phyloP scores from a whole-genome alignment of 257 asterid species.

The Misopates orontium region DNA sequence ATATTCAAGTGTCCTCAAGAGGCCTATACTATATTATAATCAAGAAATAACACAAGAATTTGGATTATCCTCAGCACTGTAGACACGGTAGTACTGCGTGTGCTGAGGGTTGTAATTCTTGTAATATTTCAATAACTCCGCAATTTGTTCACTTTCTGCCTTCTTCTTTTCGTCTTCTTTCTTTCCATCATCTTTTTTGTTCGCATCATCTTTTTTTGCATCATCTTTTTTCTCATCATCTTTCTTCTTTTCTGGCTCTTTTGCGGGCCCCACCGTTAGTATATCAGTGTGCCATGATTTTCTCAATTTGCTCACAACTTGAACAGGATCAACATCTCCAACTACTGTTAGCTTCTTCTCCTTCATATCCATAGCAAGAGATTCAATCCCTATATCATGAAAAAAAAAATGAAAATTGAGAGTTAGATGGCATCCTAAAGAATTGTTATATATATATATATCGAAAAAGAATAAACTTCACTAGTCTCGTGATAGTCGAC shows the following conservation, averaged over 20 bases:
- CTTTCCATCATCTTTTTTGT: slow-evolving; percentile 22
- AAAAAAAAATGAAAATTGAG: neutral
- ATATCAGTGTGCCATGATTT: slow-evolving; percentile 44
- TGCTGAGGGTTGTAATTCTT: slow-evolving; percentile 30
- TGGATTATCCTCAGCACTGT: slow-evolving; percentile 46
- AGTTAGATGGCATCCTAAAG: neutral
- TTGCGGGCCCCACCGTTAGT: slow-evolving; percentile 53
- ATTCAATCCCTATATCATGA: slow-evolving; percentile 40
- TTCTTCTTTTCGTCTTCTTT: slow-evolving; percentile 25
- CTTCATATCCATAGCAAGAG: slow-evolving; percentile 51
- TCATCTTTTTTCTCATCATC: slow-evolving; percentile 27
- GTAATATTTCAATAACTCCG: slow-evolving; percentile 32
- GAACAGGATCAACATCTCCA: slow-evolving; percentile 53
- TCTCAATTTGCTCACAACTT: slow-evolving; percentile 44
- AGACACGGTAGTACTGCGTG: slow-evolving; percentile 34
- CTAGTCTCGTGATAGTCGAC: too few species aligned
- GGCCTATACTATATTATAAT: too few species aligned
- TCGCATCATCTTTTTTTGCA: slow-evolving; percentile 24
- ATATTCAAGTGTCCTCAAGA: too few species aligned
- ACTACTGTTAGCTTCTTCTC: slow-evolving; percentile 53
- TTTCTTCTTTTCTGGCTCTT: slow-evolving; percentile 44
- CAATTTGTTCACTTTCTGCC: slow-evolving; percentile 32
- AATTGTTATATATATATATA: neutral
- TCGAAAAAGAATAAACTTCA: neutral
- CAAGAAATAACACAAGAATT: slow-evolving; percentile 48